These are phyloP conservation scores for Mucor velutinosus DNA, from an alignment of 371 early-diverging fungal species.

Conservation along the genomic window DNA sequence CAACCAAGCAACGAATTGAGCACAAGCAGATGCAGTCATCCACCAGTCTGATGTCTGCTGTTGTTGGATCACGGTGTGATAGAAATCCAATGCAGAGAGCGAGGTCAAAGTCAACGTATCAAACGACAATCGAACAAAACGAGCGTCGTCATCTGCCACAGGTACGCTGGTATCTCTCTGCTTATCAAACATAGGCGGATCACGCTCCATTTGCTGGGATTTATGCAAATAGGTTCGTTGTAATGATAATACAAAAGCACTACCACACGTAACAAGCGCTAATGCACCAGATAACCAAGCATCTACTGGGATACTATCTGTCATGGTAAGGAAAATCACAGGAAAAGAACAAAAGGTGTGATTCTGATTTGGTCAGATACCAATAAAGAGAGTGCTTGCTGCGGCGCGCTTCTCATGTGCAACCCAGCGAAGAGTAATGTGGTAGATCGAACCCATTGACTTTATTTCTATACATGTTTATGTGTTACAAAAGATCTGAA, in stretches of 20 bases:
- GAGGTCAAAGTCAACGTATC: conserved; percentile 8
- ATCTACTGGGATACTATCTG: background rate
- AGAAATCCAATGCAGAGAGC: conserved; percentile 17
- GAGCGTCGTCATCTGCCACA: conserved; percentile 10
- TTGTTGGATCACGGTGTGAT: background rate
- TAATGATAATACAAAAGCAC: conserved; percentile 26
- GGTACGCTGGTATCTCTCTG: conserved; percentile 17
- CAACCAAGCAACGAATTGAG: conserved; percentile 27
- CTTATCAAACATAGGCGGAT: conserved; percentile 18
- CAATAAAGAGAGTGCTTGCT: background rate
- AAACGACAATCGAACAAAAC: conserved; percentile 17
- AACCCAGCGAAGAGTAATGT: too few species aligned
- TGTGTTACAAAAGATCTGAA: too few species aligned
- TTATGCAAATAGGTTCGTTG: conserved; percentile 29
- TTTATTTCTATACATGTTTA: too few species aligned
- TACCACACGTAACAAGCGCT: conserved; percentile 10
- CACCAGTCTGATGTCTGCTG: conserved; percentile 4
- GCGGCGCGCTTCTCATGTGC: background rate
- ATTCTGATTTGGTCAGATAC: background rate
- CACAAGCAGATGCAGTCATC: conserved; percentile 1
- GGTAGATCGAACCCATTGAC: too few species aligned
- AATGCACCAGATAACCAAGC: conserved; percentile 19
- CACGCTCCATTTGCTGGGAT: conserved; percentile 11
- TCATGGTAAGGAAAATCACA: background rate
- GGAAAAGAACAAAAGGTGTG: background rate